Base-by-base conservation (phyloP, 1,139 yeast species). In the Kodamaea ohmeri region DNA sequence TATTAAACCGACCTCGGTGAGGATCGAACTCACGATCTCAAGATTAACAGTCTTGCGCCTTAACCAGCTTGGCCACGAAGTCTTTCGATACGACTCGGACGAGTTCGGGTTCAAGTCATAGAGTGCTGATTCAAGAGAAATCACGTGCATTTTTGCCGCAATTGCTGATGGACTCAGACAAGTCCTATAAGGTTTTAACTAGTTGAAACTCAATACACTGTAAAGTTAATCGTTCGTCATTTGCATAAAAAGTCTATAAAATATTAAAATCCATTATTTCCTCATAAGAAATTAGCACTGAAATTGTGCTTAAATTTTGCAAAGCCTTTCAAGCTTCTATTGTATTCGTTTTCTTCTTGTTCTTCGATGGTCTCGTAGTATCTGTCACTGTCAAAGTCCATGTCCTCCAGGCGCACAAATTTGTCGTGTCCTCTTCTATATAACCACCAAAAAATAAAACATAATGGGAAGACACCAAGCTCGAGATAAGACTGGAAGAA, bases 381-480 rank as follows among this genome's bases (percentile, higher is more conserved):
- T 43, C 76, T 63, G 49, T 78, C 85, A 7, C 81, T 71, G 36
- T 73, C 82, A 37, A 80, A 75, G 52, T 80, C 86, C 82, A 80
- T 79, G 16, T 78, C 80, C 39, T 65, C 69, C 4, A 61, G 55
- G 36, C 61, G 65, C 8, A 74, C 70, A 50, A 75, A 71, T 41
- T 60, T 63, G 41, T 80, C 83, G 39, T 61, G 60, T 4, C 67
- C 66, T 38, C 69, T 63, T 44, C 61, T 72, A 39, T 60, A 63
- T 32, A 67, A 49, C 75, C 81, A 76, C 72, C 72, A 67, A 35
- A 60, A 41, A 3, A 60, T 15, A 47, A 64, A 67, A 18, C 62
- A 51, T 6, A 55, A 34, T 19, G 72, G 73, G 56, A 68, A 67
- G 5, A 67, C 63, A 3, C 60, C 63, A 36, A 67, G 54, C 42